Percentiles rank a stretch among this genome's conserved stretches.
Evolutionary conservation across 2,329 filamentous ascomycete genomes (phyloP).

Genomic region (Blastomyces parvus): DNA sequence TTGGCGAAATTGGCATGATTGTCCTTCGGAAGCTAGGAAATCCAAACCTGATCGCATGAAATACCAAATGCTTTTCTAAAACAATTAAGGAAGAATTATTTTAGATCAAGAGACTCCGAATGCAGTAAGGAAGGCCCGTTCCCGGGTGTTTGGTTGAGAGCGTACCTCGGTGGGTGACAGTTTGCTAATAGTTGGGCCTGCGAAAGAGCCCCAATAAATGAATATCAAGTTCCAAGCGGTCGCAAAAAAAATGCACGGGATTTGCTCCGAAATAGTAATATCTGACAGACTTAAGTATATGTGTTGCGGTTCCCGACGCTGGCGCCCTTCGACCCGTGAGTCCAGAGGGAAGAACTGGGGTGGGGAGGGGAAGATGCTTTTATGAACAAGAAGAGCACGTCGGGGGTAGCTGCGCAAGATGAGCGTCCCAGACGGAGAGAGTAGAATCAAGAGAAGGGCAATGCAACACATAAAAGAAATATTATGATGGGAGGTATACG

Average conservation of each 20-base stretch:
- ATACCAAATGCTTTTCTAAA: background rate
- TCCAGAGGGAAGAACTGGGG: background rate
- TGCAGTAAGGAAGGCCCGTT: background rate
- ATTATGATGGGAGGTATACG: background rate
- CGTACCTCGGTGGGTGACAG: background rate
- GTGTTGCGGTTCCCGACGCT: background rate
- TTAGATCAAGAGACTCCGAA: background rate
- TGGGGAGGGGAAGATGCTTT: background rate
- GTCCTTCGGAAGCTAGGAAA: background rate
- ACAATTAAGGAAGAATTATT: background rate
- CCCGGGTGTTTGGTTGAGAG: background rate
- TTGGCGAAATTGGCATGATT: conserved; percentile 26
- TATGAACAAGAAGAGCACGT: background rate
- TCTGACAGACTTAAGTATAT: background rate
- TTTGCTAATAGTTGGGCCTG: background rate
- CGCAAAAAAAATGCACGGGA: background rate
- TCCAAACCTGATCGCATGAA: background rate
- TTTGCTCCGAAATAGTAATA: background rate
- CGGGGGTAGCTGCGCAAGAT: background rate
- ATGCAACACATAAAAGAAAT: background rate
- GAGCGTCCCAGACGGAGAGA: background rate
- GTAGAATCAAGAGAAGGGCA: background rate
- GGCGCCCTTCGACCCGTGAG: background rate
- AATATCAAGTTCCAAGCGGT: background rate
- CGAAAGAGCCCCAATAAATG: background rate